A percentile compares a stretch with the other conserved stretches of the same genome.
Evolutionary conservation across 495 filamentous ascomycete genomes (phyloP).

Genomic region (Penicillium macrosclerotiorum): DNA sequence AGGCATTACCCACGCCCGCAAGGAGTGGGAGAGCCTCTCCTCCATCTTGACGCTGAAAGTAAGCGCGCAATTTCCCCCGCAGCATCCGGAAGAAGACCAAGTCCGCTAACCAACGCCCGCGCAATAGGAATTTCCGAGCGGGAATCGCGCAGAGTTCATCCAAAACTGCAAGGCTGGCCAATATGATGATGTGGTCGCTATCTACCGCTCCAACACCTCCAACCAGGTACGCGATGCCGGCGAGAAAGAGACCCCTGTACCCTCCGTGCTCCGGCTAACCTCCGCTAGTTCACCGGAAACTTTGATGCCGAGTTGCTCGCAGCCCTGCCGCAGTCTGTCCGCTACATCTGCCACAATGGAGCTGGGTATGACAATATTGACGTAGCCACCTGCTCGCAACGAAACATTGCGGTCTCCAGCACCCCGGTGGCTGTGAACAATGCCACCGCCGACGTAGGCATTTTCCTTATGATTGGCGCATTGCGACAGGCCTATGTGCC

Average conservation of each 20-base stretch:
- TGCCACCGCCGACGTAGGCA: constrained; percentile 68
- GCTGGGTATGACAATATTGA: constrained; percentile 85
- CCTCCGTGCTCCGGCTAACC: neutral
- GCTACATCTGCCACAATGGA: constrained; percentile 82
- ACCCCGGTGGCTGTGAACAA: constrained; percentile 67
- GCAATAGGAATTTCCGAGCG: constrained; percentile 56
- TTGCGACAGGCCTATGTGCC: constrained; percentile 65
- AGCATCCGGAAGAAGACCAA: neutral
- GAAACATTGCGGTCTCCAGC: constrained; percentile 61
- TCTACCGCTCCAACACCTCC: constrained; percentile 61
- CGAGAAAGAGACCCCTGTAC: neutral
- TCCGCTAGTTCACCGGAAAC: constrained; percentile 53
- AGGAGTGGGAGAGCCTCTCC: constrained; percentile 56
- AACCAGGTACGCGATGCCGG: constrained; percentile 40
- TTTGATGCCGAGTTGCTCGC: constrained; percentile 60
- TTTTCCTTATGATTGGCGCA: constrained; percentile 70
- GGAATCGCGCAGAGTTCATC: constrained; percentile 52
- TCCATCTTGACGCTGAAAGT: constrained; percentile 56
- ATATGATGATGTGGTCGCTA: constrained; percentile 56
- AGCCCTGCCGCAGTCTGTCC: constrained; percentile 61
- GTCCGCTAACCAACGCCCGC: neutral
- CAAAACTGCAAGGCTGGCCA: constrained; percentile 50
- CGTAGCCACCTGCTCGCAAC: constrained; percentile 62
- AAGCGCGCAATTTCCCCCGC: neutral
- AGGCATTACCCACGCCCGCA: constrained; percentile 49